A percentile compares a stretch with the other conserved stretches of the same genome.
Conservation (phyloP, 176 grass and related monocot genomes). For the Raddia distichophylla region DNA sequence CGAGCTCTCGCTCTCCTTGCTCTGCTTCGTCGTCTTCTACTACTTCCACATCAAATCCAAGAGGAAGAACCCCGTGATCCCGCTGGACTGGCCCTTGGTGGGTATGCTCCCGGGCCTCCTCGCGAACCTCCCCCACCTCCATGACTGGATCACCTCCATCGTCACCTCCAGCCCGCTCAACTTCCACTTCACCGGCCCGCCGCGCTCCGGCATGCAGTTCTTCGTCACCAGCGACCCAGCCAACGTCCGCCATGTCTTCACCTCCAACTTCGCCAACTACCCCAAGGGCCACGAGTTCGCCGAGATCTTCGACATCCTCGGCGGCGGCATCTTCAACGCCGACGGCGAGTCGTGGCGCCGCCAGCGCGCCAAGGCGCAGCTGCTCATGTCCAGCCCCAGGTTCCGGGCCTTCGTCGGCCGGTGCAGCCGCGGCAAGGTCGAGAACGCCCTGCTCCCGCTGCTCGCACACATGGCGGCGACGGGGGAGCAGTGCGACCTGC, state of each 20-base stretch:
- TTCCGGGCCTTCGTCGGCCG: slow-evolving; percentile 54
- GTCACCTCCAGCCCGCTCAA: slow-evolving; percentile 38
- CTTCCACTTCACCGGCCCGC: slow-evolving; percentile 59
- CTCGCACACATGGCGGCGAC: slow-evolving; percentile 30
- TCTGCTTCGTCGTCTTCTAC: slow-evolving; percentile 46
- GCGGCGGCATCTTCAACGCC: slow-evolving; percentile 74
- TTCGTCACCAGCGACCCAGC: slow-evolving; percentile 59
- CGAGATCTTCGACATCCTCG: slow-evolving; percentile 84
- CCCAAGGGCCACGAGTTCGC: slow-evolving; percentile 75
- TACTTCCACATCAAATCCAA: slow-evolving; percentile 43
- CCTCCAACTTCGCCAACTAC: slow-evolving; percentile 70
- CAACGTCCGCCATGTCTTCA: slow-evolving; percentile 83
- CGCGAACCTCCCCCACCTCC: slow-evolving; percentile 49
- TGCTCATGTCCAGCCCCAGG: slow-evolving; percentile 29
- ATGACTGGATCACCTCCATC: slow-evolving; percentile 56
- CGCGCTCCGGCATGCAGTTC: slow-evolving; percentile 55
- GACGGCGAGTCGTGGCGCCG: slow-evolving; percentile 63
- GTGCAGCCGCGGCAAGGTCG: slow-evolving; percentile 56
- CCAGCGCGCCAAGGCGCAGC: slow-evolving; percentile 65
- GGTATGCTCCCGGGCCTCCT: slow-evolving; percentile 75
- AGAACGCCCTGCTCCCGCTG: slow-evolving; percentile 50
- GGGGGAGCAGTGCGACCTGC: slow-evolving; percentile 42
- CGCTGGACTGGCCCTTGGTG: slow-evolving; percentile 62
- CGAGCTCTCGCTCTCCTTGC: slow-evolving; percentile 28
- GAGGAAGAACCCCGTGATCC: slow-evolving; percentile 43